Base-by-base conservation (phyloP, 2,329 filamentous ascomycete genomes). In the Sclerotiophoma versabilis region DNA sequence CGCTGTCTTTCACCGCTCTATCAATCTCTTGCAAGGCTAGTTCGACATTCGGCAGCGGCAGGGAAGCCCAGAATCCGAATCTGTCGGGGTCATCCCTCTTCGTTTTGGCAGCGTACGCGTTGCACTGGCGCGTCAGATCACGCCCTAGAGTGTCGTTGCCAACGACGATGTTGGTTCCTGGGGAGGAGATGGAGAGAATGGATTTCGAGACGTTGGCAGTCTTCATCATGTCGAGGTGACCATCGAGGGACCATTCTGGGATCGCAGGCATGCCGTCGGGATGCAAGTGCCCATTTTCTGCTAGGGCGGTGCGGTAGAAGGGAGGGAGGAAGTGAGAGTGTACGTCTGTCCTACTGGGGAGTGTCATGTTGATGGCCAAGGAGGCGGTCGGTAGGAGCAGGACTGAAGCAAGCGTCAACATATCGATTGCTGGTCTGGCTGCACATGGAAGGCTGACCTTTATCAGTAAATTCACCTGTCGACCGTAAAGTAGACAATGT, bases 111-210 rank as follows among this genome's bases (percentile, higher is more conserved):
- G 76, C 77, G 57, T 76, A 79, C 19, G 66, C 56, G 58, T 80
- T 81, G 58, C 70, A 75, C 10, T 74, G 58, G 1, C 80, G 72
- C 9, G 77, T 75, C 2, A 83, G 57, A 11, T 63, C 55, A 3
- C 70, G 66, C 3, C 71, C 75, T 11, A 77, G 68, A 1, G 61
- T 47, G 37, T 75, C 60, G 52, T 82, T 72, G 1, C 67, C 68
- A 0, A 76, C 68, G 0, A 71, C 70, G 14, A 86, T 72, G 53
- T 82, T 72, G 0, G 79, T 81, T 12, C 83, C 83, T 0, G 84
- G 84, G 0, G 80, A 79, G 5, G 79, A 81, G 63, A 86, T 80
- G 61, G 80, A 83, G 10, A 86, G 69, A 29, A 85, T 80, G 10
- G 81, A 81, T 60, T 79, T 83, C 5, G 68, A 68, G 54, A 86